Percentiles rank a stretch among this genome's conserved stretches.
phyloP scores from a whole-genome alignment of 2,329 filamentous ascomycete species.

The Sphaerulina populicola region DNA sequence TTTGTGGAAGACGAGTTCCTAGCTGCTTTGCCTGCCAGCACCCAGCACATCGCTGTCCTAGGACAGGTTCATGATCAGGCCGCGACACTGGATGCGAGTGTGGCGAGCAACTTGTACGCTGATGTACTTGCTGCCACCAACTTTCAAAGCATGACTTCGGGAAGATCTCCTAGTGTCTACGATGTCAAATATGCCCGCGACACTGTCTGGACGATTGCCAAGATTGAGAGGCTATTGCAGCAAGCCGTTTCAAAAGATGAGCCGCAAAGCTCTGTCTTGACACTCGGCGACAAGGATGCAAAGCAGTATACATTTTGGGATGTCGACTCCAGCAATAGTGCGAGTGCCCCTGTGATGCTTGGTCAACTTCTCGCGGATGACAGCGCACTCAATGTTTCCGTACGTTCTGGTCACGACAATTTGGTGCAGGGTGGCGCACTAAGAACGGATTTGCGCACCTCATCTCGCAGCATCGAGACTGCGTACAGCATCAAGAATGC shows the following conservation, averaged over 20 bases:
- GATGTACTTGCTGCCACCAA: slow-evolving; percentile 80
- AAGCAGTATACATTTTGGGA: slow-evolving; percentile 95
- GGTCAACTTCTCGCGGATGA: slow-evolving; percentile 54
- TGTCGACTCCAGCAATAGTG: slow-evolving; percentile 62
- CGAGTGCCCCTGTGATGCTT: slow-evolving; percentile 55
- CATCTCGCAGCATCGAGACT: slow-evolving; percentile 73
- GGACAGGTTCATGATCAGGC: slow-evolving; percentile 74
- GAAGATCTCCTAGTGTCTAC: slow-evolving; percentile 55
- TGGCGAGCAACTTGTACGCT: slow-evolving; percentile 81
- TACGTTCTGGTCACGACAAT: slow-evolving; percentile 54
- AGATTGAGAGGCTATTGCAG: slow-evolving; percentile 43
- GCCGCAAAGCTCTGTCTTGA: slow-evolving; percentile 26
- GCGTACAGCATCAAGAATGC: slow-evolving; percentile 73
- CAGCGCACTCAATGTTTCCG: slow-evolving; percentile 53
- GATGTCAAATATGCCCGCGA: slow-evolving; percentile 87
- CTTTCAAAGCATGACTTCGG: slow-evolving; percentile 60
- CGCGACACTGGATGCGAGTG: slow-evolving; percentile 63
- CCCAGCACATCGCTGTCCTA: slow-evolving; percentile 70
- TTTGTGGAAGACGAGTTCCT: slow-evolving; percentile 94
- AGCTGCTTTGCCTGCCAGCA: slow-evolving; percentile 65
- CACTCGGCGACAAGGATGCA: slow-evolving; percentile 43
- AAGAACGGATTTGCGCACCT: slow-evolving; percentile 76
- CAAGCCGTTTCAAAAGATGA: slow-evolving; percentile 38
- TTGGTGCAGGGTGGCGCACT: slow-evolving; percentile 65
- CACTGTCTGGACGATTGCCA: slow-evolving; percentile 54